Evolutionary conservation across 2,329 filamentous ascomycete species (phyloP).

Genomic region (Botrytis fragariae): DNA sequence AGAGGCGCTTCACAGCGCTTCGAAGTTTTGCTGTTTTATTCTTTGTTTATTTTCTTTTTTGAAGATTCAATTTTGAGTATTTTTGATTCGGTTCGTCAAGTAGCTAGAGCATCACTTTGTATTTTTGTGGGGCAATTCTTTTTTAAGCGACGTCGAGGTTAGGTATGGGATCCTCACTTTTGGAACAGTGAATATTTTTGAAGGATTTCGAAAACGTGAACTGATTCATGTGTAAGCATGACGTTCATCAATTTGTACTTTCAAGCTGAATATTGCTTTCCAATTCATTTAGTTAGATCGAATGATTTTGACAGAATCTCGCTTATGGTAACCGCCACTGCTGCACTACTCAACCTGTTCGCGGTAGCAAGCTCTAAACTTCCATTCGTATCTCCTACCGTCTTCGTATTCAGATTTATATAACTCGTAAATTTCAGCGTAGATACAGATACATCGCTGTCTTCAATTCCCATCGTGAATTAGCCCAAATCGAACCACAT

Average conservation of each 20-base stretch:
- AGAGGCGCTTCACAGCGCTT: not conserved
- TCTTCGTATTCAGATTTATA: accelerated
- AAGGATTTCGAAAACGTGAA: accelerated
- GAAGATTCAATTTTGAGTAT: not conserved
- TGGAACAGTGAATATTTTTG: not conserved
- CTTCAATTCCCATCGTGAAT: not conserved
- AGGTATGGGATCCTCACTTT: not conserved
- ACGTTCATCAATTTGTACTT: not conserved
- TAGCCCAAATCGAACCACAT: not conserved
- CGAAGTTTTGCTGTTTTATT: not conserved
- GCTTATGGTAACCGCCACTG: not conserved
- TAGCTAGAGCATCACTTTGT: not conserved
- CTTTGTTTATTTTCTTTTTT: not conserved
- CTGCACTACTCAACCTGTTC: no score
- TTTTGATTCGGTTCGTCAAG: not conserved
- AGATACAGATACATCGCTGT: not conserved
- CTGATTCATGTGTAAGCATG: accelerated
- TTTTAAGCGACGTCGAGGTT: not conserved
- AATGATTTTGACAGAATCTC: not conserved
- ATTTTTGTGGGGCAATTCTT: not conserved
- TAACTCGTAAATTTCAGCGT: not conserved
- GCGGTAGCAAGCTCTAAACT: not conserved
- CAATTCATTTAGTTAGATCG: not conserved
- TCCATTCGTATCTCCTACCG: not conserved
- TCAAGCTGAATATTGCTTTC: no score